Percentiles rank a stretch among this genome's conserved stretches.
phyloP scores from a whole-genome alignment of 257 asterid genomes.

The Petunia secreta region DNA sequence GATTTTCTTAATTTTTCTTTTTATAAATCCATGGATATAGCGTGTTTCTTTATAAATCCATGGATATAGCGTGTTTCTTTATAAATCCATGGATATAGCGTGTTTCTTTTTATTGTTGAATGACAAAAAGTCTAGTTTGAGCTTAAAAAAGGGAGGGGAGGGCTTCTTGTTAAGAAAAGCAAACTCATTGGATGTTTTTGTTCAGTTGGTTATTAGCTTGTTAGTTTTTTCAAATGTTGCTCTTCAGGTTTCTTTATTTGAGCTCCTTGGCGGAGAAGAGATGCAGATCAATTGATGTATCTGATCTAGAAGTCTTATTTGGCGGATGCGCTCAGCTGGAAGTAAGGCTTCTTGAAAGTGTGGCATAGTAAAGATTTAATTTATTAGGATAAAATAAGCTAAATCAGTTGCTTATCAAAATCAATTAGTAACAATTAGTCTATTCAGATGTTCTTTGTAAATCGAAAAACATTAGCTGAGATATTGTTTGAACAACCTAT shows the following conservation, averaged over 20 bases:
- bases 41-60: not conserved
- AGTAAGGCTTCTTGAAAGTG: constrained; percentile 63
- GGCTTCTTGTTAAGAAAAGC: not conserved
- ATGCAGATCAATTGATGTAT: constrained; percentile 76
- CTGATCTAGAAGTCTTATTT: constrained; percentile 89
- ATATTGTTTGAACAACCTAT: constrained; percentile 8
- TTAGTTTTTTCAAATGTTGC: constrained; percentile 27
- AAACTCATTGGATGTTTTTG: constrained; percentile 28
- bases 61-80: not conserved
- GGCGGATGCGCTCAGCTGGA: constrained; percentile 89
- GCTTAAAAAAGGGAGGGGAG: constrained; percentile 6
- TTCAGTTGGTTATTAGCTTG: constrained; percentile 33
- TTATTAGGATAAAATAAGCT: not conserved
- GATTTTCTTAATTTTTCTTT: not conserved
- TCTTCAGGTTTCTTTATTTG: constrained; percentile 85
- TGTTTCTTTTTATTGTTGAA: not conserved
- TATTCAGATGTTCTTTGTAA: not conserved
- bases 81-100: not conserved
- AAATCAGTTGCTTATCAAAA: not conserved
- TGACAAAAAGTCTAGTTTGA: not conserved
- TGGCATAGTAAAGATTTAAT: not conserved
- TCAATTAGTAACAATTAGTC: not conserved
- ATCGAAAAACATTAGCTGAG: not conserved
- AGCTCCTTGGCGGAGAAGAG: constrained; percentile 88
- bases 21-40: not conserved